Evolutionary conservation across 129 eudicot genomes (phyloP).

Genomic region (Lactuca saligna): DNA sequence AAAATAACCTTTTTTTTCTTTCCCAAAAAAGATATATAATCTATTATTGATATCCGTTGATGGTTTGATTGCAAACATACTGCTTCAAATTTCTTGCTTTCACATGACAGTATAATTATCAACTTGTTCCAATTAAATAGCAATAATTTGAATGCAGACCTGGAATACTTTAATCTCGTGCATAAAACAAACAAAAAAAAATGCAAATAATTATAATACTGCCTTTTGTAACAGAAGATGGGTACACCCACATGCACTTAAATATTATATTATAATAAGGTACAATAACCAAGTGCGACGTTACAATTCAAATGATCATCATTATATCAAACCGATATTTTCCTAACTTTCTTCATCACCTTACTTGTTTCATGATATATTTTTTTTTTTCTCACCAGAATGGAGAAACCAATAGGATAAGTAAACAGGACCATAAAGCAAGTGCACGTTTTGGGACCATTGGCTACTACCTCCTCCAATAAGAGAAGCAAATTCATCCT

Average conservation of each 20-base stretch:
- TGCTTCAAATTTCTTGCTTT: constrained; percentile 5
- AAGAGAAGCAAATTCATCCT: constrained; percentile 3
- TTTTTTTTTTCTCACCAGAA: constrained; percentile 1
- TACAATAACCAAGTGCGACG: constrained; percentile 21
- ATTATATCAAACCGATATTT: constrained; percentile 15
- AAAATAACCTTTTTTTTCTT: too few relatives aligned
- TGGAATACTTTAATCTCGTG: background rate
- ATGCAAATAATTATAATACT: background rate
- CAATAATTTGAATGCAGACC: background rate
- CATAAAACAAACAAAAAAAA: background rate
- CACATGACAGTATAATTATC: constrained; percentile 14
- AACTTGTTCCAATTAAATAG: background rate
- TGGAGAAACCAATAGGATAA: constrained; percentile 16
- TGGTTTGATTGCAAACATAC: background rate
- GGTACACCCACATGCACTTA: constrained; percentile 26
- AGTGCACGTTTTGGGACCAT: constrained; percentile 12
- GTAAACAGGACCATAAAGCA: constrained; percentile 2
- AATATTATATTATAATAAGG: background rate
- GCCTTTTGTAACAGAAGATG: constrained; percentile 11
- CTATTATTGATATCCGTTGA: background rate
- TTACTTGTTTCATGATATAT: constrained; percentile 15
- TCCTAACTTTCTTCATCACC: constrained; percentile 35
- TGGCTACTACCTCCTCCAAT: background rate
- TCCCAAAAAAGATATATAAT: too few relatives aligned
- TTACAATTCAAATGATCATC: constrained; percentile 13